phyloP scores from a whole-genome alignment of 257 asterid species.

The Gentiana straminea region DNA sequence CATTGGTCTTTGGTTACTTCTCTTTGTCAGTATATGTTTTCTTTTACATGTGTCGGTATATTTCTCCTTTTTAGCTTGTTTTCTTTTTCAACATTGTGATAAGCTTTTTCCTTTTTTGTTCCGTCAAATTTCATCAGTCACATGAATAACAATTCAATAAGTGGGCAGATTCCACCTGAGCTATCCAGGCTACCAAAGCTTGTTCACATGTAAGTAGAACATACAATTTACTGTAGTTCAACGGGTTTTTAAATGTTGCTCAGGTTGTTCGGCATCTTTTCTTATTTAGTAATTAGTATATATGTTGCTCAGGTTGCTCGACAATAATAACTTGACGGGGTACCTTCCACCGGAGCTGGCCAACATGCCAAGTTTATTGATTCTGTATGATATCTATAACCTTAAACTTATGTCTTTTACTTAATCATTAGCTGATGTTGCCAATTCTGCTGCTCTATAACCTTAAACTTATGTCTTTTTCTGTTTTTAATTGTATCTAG shows the following conservation, averaged over 20 bases:
- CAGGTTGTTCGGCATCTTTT: background rate
- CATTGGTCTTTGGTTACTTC: constrained; percentile 7
- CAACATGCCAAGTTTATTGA: constrained; percentile 42
- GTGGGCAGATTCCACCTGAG: constrained; percentile 78
- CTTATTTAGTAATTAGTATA: background rate
- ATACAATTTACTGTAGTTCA: background rate
- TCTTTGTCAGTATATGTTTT: too few species aligned
- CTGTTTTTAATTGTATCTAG: too few species aligned
- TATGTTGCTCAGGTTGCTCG: constrained; percentile 70
- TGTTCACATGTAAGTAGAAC: constrained; percentile 79
- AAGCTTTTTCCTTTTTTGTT: constrained; percentile 1
- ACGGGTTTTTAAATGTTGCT: too few species aligned
- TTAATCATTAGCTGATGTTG: too few species aligned
- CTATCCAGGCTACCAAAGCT: constrained; percentile 74
- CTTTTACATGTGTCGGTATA: background rate
- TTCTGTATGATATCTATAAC: constrained; percentile 49
- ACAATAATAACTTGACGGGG: constrained; percentile 90
- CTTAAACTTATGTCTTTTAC: constrained; percentile 1
- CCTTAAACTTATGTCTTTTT: too few species aligned
- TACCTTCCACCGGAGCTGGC: constrained; percentile 77
- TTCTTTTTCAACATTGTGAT: constrained; percentile 9
- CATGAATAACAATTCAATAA: constrained; percentile 93
- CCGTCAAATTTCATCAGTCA: constrained; percentile 44
- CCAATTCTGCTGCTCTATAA: too few species aligned
- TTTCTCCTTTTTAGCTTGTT: background rate